Percentiles rank a stretch among this genome's conserved stretches.
phyloP scores from a whole-genome alignment of 2,329 filamentous ascomycete genomes.

The Cladophialophora bantiana region DNA sequence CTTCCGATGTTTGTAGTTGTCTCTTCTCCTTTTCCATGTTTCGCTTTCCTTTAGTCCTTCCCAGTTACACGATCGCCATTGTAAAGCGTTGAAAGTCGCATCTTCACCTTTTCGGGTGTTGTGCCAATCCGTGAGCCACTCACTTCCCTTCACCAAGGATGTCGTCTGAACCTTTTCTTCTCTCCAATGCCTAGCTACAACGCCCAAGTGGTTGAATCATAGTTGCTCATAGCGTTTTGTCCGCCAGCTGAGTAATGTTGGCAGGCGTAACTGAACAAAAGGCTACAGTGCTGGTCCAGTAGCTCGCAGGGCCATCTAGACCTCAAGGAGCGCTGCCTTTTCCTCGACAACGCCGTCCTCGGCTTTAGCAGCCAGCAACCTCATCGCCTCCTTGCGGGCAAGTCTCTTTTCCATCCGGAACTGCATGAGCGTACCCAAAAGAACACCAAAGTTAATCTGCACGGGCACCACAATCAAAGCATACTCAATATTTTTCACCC shows the following conservation, averaged over 20 bases:
- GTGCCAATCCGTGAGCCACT: not conserved
- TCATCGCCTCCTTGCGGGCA: slow-evolving; percentile 27
- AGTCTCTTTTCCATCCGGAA: slow-evolving; percentile 39
- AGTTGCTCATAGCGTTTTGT: not conserved
- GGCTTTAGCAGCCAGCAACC: slow-evolving; percentile 15
- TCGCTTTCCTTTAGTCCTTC: not conserved
- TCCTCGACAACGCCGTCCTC: slow-evolving; percentile 28
- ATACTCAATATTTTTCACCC: slow-evolving; percentile 39
- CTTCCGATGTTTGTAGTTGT: not conserved
- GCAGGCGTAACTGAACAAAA: not conserved
- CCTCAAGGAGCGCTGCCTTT: slow-evolving; percentile 35
- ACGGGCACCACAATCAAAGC: slow-evolving; percentile 37
- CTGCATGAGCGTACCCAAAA: slow-evolving; percentile 37
- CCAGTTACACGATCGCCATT: not conserved
- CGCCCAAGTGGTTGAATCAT: not conserved
- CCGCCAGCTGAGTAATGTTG: not conserved
- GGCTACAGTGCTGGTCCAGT: not conserved
- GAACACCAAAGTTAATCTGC: slow-evolving; percentile 39
- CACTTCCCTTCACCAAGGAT: not conserved
- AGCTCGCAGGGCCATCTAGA: slow-evolving; percentile 8
- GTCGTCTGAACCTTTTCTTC: not conserved
- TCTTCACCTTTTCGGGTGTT: not conserved
- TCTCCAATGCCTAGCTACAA: not conserved
- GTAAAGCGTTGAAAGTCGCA: not conserved
- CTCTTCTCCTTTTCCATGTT: not conserved